Base-by-base conservation (phyloP, 2,329 filamentous ascomycete genomes). In the Colletotrichum limetticola region DNA sequence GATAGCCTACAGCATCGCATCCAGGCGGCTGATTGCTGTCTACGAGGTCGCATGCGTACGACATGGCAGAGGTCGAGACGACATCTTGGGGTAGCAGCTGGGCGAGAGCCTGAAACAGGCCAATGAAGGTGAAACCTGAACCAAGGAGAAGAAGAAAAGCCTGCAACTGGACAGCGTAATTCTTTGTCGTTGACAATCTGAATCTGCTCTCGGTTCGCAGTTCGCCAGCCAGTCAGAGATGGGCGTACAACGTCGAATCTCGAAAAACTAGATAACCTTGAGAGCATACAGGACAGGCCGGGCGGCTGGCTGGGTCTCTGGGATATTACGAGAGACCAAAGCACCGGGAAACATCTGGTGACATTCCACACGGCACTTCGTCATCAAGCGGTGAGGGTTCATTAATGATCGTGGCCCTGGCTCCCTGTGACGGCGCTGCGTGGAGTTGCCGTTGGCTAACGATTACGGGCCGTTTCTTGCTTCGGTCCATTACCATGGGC, bases 311-410 rank as follows among this genome's bases (percentile, higher is more conserved):
- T 42, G 37, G 35, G 37, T 42, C 37, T 60, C 66, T 65, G 60
- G 70, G 70, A 64, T 60, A 26, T 59, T 56, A 60, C 59, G 70
- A 72, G 66, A 56, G 60, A 65, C 26, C 24, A 64, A 30, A 61
- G 24, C 66, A 32, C 32, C 55, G 60, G 60, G 59, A 61, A 57
- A 56, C n/a, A 65, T 49, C 69, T 56, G 56, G 70, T 72, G 70
- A 72, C 70, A 72, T 70, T 66, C 56, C 66, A 52, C 35, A 66
- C 55, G 60, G 66, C 55, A 55, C 61, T 56, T 70, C 55, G 66
- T 70, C 60, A 70, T 72, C 70, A 71, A 70, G 70, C 70, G 70
- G 70, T 72, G 70, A 72, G 66, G 19, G 30, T 61, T 72, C 66
- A 69, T 42, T 46, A 60, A 42, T 42, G 14, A 19, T 42, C 1